Evolutionary conservation across 31 red algal species (phyloP).

Genomic region (Odonthalia washingtoniensis): DNA sequence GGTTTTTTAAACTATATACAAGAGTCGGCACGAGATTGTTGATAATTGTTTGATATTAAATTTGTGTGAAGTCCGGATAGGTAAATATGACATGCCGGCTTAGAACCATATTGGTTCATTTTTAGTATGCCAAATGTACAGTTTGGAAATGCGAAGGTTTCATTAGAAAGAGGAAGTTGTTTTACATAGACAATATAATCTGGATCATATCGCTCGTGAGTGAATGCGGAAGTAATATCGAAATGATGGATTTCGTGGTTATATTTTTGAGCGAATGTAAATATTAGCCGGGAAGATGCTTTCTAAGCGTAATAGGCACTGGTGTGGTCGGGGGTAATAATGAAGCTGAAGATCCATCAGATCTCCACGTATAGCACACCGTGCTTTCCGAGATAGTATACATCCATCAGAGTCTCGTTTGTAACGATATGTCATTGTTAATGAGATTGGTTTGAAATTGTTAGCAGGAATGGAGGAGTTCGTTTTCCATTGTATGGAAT

Average conservation of each 20-base stretch:
- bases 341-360: conserved; percentile 21
- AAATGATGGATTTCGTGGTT: conserved; percentile 25
- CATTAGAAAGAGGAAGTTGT: conserved; percentile 33
- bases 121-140: background rate
- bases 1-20: background rate
- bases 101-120: conserved; percentile 17
- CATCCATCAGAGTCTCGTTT: too few relatives aligned
- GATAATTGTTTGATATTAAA: too few relatives aligned
- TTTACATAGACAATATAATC: background rate
- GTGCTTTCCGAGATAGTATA: background rate
- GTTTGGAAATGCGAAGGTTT: background rate
- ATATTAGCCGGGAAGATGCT: background rate
- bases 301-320: conserved; percentile 21
- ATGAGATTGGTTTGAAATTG: background rate
- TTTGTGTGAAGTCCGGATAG: too few relatives aligned
- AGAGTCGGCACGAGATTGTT: too few relatives aligned
- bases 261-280: background rate
- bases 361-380: conserved; percentile 38
- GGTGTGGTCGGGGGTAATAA: conserved; percentile 23
- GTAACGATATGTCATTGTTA: conserved; percentile 40
- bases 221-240: conserved; percentile 29
- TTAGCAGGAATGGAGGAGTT: background rate
- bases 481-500: background rate
- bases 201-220: conserved; percentile 15
- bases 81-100: too few relatives aligned